Evolutionary conservation across 768 basidiomycete species (phyloP).

Genomic region (Tulasnella calospora): DNA sequence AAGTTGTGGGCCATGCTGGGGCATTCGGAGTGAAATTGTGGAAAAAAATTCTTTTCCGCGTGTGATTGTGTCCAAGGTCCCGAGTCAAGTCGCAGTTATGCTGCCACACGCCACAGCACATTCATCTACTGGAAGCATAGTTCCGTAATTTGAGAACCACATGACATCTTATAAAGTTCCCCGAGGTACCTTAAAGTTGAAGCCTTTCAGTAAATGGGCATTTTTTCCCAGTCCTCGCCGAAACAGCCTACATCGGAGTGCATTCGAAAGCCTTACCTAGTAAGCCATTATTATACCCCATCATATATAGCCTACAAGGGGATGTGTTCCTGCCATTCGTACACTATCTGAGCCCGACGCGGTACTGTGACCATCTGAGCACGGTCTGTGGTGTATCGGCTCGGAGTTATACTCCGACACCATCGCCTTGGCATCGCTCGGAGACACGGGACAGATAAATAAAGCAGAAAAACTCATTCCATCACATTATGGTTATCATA

Average conservation of each 20-base stretch:
- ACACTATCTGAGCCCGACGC: no score
- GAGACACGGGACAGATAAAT: background rate
- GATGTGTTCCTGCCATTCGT: no score
- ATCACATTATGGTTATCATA: background rate
- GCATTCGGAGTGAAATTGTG: background rate
- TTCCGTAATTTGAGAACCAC: background rate
- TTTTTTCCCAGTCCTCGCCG: no score
- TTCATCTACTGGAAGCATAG: background rate
- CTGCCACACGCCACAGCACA: background rate
- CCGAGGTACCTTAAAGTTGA: background rate
- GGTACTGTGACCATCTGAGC: no score
- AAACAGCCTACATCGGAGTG: no score
- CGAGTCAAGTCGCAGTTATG: background rate
- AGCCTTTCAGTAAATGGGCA: no score
- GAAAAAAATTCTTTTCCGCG: conserved; percentile 6
- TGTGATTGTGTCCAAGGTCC: background rate
- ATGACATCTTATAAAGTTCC: background rate
- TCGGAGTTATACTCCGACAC: background rate
- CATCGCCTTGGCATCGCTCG: background rate
- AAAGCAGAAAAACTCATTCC: background rate
- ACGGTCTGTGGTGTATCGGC: no score
- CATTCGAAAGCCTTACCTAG: no score
- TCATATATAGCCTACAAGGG: no score
- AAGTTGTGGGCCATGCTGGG: background rate
- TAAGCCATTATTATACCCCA: no score